These are phyloP conservation scores for Ogataea nitratoaversa DNA, from an alignment of 805 yeast species.

Conservation along the genomic window DNA sequence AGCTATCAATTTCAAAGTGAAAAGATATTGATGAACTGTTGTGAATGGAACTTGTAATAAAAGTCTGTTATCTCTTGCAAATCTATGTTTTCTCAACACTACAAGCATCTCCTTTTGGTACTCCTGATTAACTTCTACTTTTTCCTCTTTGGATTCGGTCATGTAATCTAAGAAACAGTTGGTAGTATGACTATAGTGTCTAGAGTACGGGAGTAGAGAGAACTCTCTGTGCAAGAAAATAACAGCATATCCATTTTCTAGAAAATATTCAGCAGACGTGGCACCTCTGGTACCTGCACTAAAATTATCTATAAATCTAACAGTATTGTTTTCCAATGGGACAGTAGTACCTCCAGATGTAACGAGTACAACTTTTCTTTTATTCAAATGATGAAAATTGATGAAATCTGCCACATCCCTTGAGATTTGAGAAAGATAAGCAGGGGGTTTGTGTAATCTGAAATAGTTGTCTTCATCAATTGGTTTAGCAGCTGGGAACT, in stretches of 20 bases:
- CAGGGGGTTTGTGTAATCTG: conserved; percentile 65
- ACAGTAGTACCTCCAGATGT: conserved; percentile 98
- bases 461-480: conserved; percentile 78
- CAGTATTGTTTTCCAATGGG: conserved; percentile 95
- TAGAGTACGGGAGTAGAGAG: conserved; percentile 86
- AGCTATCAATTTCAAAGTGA: conserved; percentile 70
- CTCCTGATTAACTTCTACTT: conserved; percentile 56
- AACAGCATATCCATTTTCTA: conserved; percentile 85
- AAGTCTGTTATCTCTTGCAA: conserved; percentile 46
- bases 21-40: conserved; percentile 89
- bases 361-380: conserved; percentile 65
- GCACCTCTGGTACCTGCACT: conserved; percentile 99
- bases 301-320: conserved; percentile 92
- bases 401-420: conserved; percentile 59
- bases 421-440: conserved; percentile 61
- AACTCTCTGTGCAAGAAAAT: conserved; percentile 90
- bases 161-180: conserved; percentile 83
- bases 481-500: conserved; percentile 70
- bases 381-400: conserved; percentile 40
- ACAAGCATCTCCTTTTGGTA: conserved; percentile 58
- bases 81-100: conserved; percentile 51
- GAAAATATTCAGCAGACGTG: conserved; percentile 86
- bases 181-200: conserved; percentile 82
- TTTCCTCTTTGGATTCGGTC: conserved; percentile 43
- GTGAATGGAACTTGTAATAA: conserved; percentile 83